Conservation (phyloP, 345 rosid genomes). For the Populus nigra region DNA sequence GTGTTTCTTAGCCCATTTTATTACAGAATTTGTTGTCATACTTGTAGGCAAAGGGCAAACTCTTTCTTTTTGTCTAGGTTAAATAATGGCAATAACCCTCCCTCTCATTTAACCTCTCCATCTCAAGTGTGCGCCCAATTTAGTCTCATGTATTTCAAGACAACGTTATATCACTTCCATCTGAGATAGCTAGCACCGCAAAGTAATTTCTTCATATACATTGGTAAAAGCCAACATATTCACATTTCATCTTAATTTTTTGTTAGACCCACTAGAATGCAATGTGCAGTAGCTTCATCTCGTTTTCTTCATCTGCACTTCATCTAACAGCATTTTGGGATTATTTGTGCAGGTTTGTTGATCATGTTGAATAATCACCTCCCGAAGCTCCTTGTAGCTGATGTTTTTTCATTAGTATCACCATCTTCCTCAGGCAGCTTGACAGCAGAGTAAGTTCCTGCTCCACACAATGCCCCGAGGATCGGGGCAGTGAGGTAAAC, state of each 20-base stretch:
- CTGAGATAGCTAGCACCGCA: not conserved
- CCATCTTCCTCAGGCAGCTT: constrained; percentile 67
- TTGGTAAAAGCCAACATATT: not conserved
- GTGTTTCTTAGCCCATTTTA: not conserved
- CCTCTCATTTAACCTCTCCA: not conserved
- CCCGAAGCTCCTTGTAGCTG: constrained; percentile 53
- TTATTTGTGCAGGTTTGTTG: constrained; percentile 1
- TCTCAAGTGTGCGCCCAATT: not conserved
- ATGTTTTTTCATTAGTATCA: constrained; percentile 28
- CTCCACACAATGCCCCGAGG: constrained; percentile 80
- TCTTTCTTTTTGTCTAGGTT: not conserved
- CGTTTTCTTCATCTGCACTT: not conserved
- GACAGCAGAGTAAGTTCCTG: constrained; percentile 73
- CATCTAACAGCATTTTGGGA: not conserved
- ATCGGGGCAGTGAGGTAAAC: constrained; percentile 78
- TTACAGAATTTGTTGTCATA: not conserved
- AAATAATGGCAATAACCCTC: not conserved
- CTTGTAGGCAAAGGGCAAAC: not conserved
- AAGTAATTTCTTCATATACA: not conserved
- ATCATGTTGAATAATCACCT: constrained; percentile 32
- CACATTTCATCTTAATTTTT: constrained; percentile 3
- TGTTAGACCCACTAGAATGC: not conserved
- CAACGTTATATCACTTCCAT: not conserved
- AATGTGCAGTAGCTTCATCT: not conserved
- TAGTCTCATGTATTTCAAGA: not conserved